Evolutionary conservation across 1,284 basidiomycete genomes (phyloP), one percentile per base, ranked within the genome.

Genomic region (Cutaneotrichosporon cyanovorans): DNA sequence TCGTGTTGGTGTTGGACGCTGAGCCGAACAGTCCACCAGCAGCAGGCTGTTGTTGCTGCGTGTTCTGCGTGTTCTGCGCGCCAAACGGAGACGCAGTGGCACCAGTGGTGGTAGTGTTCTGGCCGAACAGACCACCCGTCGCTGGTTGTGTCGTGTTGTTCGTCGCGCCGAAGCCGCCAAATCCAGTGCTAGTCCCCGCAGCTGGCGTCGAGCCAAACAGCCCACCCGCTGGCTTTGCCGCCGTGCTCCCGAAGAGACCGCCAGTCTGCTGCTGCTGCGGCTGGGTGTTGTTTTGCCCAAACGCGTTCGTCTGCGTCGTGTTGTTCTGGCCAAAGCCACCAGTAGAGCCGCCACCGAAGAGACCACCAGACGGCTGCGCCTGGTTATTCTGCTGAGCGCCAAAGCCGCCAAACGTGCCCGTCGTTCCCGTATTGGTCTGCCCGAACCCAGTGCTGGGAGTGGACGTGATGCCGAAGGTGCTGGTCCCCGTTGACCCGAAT

Each of bases 1-100:
- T 42, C 6, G 50, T 42, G 16, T 49, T 43, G 15, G 45, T 37
- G 5, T 46, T 37, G 34, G 43, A 46, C 19, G 44, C 42, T 35
- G 60, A 62, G 18, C 76, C 76, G 52, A 79, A 79, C 9, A 80
- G 55, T 12, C 64, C 63, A 22, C 60, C 60, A 19, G 47, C 40
- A 32, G 63, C 55, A 11, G 58, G 55, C 25, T n/a, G 34, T 33
- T 23, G 41, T 22, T 42, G 41, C 5, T 15, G 8, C 63, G 66
- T 5, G 53, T 51, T 48, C n/a, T n/a, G n/a, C 5, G 38, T 34
- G 31, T 38, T 45, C 12, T 25, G 23, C 28, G 33, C 25, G 19
- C 79, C 77, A 56, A 84, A 83, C n/a, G 82, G 60, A 4, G 20
- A 10, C 41, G 75, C 69, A 21, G 51, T 52, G 19, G 53, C 47